These are phyloP conservation scores for Chalciporus piperatoides DNA, from an alignment of 1,284 basidiomycete genomes.

Conservation along the genomic window DNA sequence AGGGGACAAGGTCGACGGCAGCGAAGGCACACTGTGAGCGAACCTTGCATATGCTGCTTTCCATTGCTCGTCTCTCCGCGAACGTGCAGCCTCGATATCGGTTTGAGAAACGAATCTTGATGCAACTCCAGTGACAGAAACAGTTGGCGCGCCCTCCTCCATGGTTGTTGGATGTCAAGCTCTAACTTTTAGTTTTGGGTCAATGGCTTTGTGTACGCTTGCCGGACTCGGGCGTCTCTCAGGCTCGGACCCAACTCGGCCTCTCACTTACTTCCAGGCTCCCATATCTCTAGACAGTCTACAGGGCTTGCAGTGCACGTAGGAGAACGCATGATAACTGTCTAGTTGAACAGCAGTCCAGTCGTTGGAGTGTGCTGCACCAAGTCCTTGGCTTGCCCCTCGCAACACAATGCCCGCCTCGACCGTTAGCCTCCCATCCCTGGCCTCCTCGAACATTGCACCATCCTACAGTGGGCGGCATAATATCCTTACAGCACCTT, in stretches of 20 bases:
- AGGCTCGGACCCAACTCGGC: no score
- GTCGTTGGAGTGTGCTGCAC: neutral
- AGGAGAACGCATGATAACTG: neutral
- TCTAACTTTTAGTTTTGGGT: constrained; percentile 5
- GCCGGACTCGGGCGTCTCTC: neutral
- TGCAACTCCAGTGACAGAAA: constrained; percentile 63
- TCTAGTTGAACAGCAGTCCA: neutral
- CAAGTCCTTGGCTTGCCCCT: constrained; percentile 5
- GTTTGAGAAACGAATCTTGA: constrained; percentile 77
- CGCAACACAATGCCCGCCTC: constrained; percentile 29
- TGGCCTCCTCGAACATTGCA: constrained; percentile 17
- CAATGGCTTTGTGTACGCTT: neutral
- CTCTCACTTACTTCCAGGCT: neutral
- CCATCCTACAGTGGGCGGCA: constrained; percentile 33
- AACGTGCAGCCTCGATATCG: constrained; percentile 77
- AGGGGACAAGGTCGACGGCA: constrained; percentile 5
- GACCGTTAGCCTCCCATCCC: constrained; percentile 19
- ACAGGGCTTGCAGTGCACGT: neutral
- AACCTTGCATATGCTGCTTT: constrained; percentile 89
- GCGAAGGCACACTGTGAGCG: constrained; percentile 17
- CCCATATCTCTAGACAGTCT: neutral
- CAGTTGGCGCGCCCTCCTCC: constrained; percentile 57
- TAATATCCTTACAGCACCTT: constrained; percentile 34
- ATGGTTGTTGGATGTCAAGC: constrained; percentile 25
- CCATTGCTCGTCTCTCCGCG: constrained; percentile 82